Base-by-base conservation (phyloP, 345 rosid species). In the Firmiana major region DNA sequence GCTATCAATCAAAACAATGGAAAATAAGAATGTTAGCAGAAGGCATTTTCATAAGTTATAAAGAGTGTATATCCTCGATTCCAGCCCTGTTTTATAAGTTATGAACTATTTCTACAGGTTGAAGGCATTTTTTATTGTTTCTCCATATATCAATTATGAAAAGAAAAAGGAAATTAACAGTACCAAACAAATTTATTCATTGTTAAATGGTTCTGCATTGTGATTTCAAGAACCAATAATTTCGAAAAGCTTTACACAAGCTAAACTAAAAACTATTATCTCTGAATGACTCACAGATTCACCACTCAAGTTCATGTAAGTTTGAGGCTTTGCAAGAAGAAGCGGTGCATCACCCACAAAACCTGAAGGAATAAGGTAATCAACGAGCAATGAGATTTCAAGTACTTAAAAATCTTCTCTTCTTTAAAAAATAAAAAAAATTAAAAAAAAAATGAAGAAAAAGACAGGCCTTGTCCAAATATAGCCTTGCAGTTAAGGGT, bases 271-370 rank as follows among this genome's bases (percentile, higher is more conserved):
- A 60, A 68, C 26, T 6, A 31, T 48, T 36, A 63, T 43, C n/a
- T 58, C n/a, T 22, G 6, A 22, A 62, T 0, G 26, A 79, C 90
- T 85, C 78, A 93, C 95, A 4, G 97, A 94, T 88, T 93, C 98
- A 62, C 98, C 98, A 45, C 95, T 94, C 91, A 94, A 81, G 83
- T 94, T 94, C 98, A 94, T 94, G 83, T 90, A 93, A 16, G 97
- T 94, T 81, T 90, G 94, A 4, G 97, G 97, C 87, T 90, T 92
- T 28, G 93, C 91, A 16, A 90, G 84, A 15, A 92, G 82, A 74
- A 92, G 83, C 55, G 92, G 90, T 24, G 83, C 62, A 79, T 87
- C 90, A 2, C 77, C 89, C 24, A 92, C 89, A 79, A 77, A 88
- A 79, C 91, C 97, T 90, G 76, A 65, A 38, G 53, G 13, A 58